Evolutionary conservation across 177 flowering plant species (phyloP).

Genomic region (Vitis hybrid): DNA sequence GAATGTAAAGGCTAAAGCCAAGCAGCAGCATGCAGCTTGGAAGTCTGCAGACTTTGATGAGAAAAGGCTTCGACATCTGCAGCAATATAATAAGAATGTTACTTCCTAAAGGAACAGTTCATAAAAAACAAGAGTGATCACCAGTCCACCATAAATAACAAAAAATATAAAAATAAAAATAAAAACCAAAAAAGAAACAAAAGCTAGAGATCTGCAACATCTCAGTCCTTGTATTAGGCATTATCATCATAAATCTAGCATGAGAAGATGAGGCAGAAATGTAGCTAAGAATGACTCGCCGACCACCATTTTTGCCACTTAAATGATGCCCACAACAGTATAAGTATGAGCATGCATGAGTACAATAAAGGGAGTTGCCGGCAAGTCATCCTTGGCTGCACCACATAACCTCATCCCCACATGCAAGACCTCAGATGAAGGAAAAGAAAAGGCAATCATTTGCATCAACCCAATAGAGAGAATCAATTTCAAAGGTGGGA

Average conservation of each 20-base stretch:
- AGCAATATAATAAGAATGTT: no score
- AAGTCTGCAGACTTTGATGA: no score
- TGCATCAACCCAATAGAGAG: not conserved
- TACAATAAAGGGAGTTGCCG: slow-evolving; percentile 14
- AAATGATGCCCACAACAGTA: no score
- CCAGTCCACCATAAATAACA: no score
- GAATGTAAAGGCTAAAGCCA: no score
- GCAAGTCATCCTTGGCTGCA: slow-evolving; percentile 63
- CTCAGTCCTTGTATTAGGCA: not conserved
- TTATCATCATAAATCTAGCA: slow-evolving; percentile 36
- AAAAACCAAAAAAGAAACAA: no score
- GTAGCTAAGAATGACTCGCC: slow-evolving; percentile 50
- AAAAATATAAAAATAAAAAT: no score
- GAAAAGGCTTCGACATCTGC: no score
- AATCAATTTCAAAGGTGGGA: not conserved
- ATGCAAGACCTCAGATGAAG: slow-evolving; percentile 42
- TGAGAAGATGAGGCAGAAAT: slow-evolving; percentile 35
- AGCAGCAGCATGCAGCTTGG: no score
- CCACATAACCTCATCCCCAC: slow-evolving; percentile 33
- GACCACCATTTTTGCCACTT: not conserved
- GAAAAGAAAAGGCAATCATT: not conserved
- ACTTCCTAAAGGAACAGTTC: no score
- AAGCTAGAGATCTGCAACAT: not conserved
- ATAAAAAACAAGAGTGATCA: no score
- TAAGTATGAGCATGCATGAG: no score